Percentiles rank a stretch among this genome's conserved stretches.
Evolutionary conservation across 495 filamentous ascomycete species (phyloP).

Genomic region (Halenospora varia): DNA sequence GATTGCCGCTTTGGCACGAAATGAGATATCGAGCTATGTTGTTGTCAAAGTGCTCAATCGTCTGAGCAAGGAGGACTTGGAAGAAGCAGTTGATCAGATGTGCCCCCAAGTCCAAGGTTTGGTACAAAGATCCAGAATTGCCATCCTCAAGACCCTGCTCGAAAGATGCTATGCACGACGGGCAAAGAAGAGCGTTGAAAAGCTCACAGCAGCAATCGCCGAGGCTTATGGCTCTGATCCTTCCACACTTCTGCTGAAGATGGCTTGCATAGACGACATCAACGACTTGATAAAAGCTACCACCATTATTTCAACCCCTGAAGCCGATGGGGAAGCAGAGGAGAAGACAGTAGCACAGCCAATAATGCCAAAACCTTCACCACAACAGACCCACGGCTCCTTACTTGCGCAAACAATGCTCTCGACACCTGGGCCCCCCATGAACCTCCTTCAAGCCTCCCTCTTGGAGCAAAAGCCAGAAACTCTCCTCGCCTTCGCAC

Average conservation of each 20-base stretch:
- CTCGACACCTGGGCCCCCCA: constrained; percentile 17
- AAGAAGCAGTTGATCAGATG: constrained; percentile 61
- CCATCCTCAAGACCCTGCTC: constrained; percentile 74
- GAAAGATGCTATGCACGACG: constrained; percentile 71
- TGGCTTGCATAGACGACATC: constrained; percentile 23
- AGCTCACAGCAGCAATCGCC: constrained; percentile 13
- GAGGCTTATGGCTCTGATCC: constrained; percentile 21
- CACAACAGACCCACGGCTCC: constrained; percentile 25
- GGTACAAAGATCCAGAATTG: constrained; percentile 67
- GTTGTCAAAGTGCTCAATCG: constrained; percentile 75
- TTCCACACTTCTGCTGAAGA: constrained; percentile 20
- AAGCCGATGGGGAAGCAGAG: background rate
- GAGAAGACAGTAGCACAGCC: background rate
- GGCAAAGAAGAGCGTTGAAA: constrained; percentile 1
- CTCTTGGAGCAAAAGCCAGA: constrained; percentile 14
- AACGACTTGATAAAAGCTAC: constrained; percentile 3
- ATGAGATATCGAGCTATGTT: constrained; percentile 85
- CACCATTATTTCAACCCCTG: background rate
- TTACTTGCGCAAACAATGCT: constrained; percentile 28
- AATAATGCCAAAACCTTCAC: constrained; percentile 13
- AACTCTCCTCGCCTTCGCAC: constrained; percentile 16
- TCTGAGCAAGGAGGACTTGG: constrained; percentile 77
- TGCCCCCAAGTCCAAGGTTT: constrained; percentile 64
- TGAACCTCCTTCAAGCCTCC: constrained; percentile 19
- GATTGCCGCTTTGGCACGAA: constrained; percentile 73